Conservation (phyloP, 2,329 filamentous ascomycete species). For the Fusarium torreyae region DNA sequence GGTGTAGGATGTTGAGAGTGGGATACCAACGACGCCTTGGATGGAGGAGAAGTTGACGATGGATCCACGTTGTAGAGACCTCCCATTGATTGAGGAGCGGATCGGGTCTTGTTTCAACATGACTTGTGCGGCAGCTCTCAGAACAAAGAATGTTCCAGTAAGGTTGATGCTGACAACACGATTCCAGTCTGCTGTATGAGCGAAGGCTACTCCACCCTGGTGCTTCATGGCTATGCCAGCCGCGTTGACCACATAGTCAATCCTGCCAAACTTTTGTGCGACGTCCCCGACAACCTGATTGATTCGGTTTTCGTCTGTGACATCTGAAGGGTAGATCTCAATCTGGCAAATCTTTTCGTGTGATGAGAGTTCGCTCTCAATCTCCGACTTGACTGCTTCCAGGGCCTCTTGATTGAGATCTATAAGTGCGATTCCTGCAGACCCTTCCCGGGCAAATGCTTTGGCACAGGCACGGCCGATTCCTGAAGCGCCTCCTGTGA, state of each 20-base stretch:
- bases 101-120: slow-evolving; percentile 63
- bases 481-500: slow-evolving; percentile 53
- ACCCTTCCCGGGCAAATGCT: slow-evolving; percentile 50
- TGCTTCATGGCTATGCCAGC: slow-evolving; percentile 59
- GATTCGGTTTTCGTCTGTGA: slow-evolving; percentile 50
- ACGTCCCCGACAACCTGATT: slow-evolving; percentile 47
- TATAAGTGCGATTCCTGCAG: slow-evolving; percentile 49
- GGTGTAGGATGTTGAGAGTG: slow-evolving; percentile 39
- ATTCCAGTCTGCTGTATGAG: slow-evolving; percentile 57
- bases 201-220: slow-evolving; percentile 55
- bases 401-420: slow-evolving; percentile 47
- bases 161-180: slow-evolving; percentile 60
- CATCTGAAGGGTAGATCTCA: slow-evolving; percentile 41
- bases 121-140: slow-evolving; percentile 57
- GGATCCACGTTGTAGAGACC: slow-evolving; percentile 31
- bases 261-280: slow-evolving; percentile 53
- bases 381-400: slow-evolving; percentile 33
- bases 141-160: slow-evolving; percentile 59
- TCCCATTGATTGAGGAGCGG: slow-evolving; percentile 52
- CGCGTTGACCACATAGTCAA: slow-evolving; percentile 60
- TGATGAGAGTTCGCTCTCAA: slow-evolving; percentile 30
- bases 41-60: slow-evolving; percentile 44
- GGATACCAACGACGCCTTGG: slow-evolving; percentile 35
- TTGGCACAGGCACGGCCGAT: slow-evolving; percentile 52
- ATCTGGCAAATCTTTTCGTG: neutral